Evolutionary conservation across 352 stramenopile genomes (phyloP), one percentile per base, ranked within the genome.

Genomic region (Pythium guiyangense): DNA sequence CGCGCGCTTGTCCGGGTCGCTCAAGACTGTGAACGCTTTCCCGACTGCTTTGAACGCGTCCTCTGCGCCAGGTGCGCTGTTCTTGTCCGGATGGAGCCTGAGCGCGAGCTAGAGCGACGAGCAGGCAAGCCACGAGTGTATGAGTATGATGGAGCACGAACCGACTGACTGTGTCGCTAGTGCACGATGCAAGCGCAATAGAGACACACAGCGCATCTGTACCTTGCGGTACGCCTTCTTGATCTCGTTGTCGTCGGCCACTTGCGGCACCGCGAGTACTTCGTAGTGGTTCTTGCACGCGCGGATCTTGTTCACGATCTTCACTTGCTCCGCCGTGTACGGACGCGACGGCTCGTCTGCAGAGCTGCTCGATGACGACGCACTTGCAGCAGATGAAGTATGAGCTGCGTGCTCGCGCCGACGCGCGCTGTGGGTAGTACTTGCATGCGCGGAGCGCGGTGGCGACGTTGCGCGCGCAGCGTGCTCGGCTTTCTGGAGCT

Each of bases 41-140:
- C 86, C 86, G 4, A 95, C 86, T 2, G 86, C 94, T 74, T 99
- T 99, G 77, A 99, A 99, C 29, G 96, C 96, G 62, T 99, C 96
- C 65, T 99, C 96, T 5, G 96, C 95, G 42, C 96, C 88, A 1
- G 95, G 96, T 1, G 96, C 96, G 14, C 86, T 96, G 75, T 99
- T 99, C 74, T 97, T 97, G 65, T 97, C 89, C 0, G 89, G 89
- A 66, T 97, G 89, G 9, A 96, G 64, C 63, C 94, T 96, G 8
- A 96, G 63, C 20, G 89, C 89, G 43, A 96, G 73, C 84, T 96
- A 63, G 39, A 65, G 17, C 37, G n/a, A 68, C 9, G 25, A 59
- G 25, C 20, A 49, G 29, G 29, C 29, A 34, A 34, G 29, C 4
- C 29, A 34, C 4, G 29, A 9, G n/a, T n/a, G n/a, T n/a, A n/a